Conservation (phyloP, 768 basidiomycete genomes). For the Hygrophoropsis aurantiaca region DNA sequence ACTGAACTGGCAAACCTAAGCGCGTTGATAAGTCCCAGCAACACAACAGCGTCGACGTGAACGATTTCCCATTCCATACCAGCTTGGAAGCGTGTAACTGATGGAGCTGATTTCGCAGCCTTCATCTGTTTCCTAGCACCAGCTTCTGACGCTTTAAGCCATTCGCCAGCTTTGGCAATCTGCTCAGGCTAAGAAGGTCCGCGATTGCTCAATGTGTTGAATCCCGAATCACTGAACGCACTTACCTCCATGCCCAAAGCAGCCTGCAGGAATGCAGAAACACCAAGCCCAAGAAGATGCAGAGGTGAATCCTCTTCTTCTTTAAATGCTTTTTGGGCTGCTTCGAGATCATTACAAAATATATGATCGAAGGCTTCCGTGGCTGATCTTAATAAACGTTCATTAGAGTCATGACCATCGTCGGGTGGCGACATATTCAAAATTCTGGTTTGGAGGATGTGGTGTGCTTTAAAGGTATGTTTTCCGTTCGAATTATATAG, state of each 20-base stretch:
- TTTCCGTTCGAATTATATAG: no score
- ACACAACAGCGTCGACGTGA: slow-evolving; percentile 68
- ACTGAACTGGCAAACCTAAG: slow-evolving; percentile 47
- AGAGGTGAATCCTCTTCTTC: slow-evolving; percentile 53
- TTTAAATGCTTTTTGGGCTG: no score
- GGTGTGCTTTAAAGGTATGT: no score
- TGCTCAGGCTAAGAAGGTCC: slow-evolving; percentile 43
- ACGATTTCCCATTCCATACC: slow-evolving; percentile 79
- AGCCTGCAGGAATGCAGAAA: slow-evolving; percentile 73
- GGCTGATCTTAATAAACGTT: slow-evolving; percentile 56
- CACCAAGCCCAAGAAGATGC: slow-evolving; percentile 71
- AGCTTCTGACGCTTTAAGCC: slow-evolving; percentile 58
- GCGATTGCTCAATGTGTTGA: background rate
- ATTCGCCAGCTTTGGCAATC: slow-evolving; percentile 61
- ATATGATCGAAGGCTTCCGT: slow-evolving; percentile 52
- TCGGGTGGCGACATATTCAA: no score
- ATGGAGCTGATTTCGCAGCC: slow-evolving; percentile 31
- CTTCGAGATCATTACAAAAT: no score
- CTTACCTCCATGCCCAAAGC: slow-evolving; percentile 78
- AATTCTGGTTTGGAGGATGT: no score
- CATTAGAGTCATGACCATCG: no score
- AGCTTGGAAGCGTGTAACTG: slow-evolving; percentile 46
- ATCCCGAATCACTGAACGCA: background rate
- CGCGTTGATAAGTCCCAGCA: slow-evolving; percentile 70
- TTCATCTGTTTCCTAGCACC: slow-evolving; percentile 55